Base-by-base conservation (phyloP, 768 basidiomycete species). In the Serendipita vermifera region DNA sequence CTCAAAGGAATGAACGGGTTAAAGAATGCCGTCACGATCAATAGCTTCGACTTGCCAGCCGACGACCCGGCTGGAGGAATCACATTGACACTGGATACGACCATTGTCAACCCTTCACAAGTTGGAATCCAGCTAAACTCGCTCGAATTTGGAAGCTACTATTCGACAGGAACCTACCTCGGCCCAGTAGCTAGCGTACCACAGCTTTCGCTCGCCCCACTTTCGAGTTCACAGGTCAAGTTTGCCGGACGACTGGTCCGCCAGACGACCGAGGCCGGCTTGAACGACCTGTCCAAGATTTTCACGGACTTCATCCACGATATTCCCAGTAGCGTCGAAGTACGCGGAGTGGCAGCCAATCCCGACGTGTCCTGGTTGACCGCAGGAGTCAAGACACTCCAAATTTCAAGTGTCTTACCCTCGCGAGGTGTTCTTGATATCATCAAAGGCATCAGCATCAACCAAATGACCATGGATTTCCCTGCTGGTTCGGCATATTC, bases 291-390 rank as follows among this genome's bases (percentile, higher is more conserved):
- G 5, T 85, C 83, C 0, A 64, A 68, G 9, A 71, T 87, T 31
- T 87, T 87, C 71, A 85, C 83, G 60, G 78, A 76, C 51, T 87
- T 83, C 63, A 73, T 87, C 0, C 80, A 82, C 33, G 84, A 83
- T 1, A 69, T 77, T 62, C 74, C 82, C 62, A 83, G 78, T 59
- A 65, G 74, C 57, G 74, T 85, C 17, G 63, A 69, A 15, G 81
- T 86, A 6, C 72, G 75, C 26, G 83, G 84, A 13, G 72, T 75
- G 31, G 73, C 75, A 56, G 81, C 80, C 3, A 79, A 79, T 13
- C 72, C 81, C 1, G 69, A 70, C 53, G 81, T 81, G 11, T 75
- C 77, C 3, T 87, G 84, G 85, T 69, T 87, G 22, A 83, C 85
- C 61, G 75, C 80, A 48, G 85, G 77, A 24, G 84, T 87, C 64